Conservation (phyloP, 805 yeast species). For the Blastobotrys muscicola region DNA sequence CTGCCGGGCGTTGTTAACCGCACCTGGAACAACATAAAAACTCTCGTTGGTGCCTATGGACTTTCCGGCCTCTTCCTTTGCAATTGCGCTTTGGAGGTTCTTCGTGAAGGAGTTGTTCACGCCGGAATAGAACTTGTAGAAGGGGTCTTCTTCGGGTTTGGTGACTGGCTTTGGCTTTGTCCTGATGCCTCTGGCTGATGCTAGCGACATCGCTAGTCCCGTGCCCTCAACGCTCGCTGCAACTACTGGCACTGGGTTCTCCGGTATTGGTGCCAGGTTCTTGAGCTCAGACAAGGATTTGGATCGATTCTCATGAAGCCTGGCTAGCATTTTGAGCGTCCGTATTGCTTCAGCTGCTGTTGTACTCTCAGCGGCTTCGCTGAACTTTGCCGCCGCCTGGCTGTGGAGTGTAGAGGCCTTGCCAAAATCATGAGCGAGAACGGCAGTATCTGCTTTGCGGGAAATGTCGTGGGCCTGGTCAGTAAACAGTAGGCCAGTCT, state of each 20-base stretch:
- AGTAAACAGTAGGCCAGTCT: slow-evolving; percentile 1
- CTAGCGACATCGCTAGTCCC: slow-evolving; percentile 17
- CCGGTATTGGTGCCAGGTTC: slow-evolving; percentile 1
- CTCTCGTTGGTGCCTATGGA: slow-evolving; percentile 17
- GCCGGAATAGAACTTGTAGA: slow-evolving; percentile 16
- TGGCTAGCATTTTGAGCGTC: slow-evolving; percentile 25
- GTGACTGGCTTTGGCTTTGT: neutral
- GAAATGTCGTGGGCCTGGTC: slow-evolving; percentile 42
- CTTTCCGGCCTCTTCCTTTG: slow-evolving; percentile 9
- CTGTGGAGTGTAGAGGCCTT: slow-evolving; percentile 34
- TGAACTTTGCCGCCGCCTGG: slow-evolving; percentile 30
- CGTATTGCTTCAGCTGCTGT: slow-evolving; percentile 16
- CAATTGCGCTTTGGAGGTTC: slow-evolving; percentile 12
- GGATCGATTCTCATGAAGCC: slow-evolving; percentile 25
- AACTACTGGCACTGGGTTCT: neutral
- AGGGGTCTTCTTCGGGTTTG: slow-evolving; percentile 18
- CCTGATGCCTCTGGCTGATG: slow-evolving; percentile 22
- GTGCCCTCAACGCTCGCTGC: slow-evolving; percentile 3
- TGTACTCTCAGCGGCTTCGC: slow-evolving; percentile 19
- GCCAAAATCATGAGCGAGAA: slow-evolving; percentile 33
- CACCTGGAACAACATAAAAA: slow-evolving; percentile 27
- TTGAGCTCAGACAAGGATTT: slow-evolving; percentile 21
- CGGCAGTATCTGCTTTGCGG: slow-evolving; percentile 43
- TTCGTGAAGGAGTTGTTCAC: slow-evolving; percentile 12
- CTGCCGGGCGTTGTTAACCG: no score